Evolutionary conservation across 2,329 filamentous ascomycete genomes (phyloP), one percentile per base, ranked within the genome.

Genomic region (Exserohilum turcica): DNA sequence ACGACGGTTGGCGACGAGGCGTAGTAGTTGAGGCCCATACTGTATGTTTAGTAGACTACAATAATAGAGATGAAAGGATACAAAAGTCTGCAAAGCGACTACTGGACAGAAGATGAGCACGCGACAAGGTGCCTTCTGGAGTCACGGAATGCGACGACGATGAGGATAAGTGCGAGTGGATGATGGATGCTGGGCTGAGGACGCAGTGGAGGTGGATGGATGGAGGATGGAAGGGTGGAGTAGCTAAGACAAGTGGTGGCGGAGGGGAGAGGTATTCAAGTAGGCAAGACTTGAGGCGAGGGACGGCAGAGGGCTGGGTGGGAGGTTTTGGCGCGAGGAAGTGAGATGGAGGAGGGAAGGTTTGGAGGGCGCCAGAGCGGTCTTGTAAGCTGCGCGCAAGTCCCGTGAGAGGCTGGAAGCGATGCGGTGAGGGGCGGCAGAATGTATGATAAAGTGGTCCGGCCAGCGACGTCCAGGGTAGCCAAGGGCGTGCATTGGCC

Each of bases 1-100:
- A 79, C 75, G 52, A 80, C 74, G 32, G 77, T 78, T 37, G 78
- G 77, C 48, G 78, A 77, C 33, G 77, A 78, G 56, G 75, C 72
- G 66, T 75, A 78, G 68, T 79, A 79, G 69, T 77, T 76, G 57
- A 76, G 71, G 64, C 69, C 74, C 74, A 76, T 77, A 70, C 72
- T 75, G 73, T 67, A 54, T 70, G 70, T 73, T 75, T 73, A 74
- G 73, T 75, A 73, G 58, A 57, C 68, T 55, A 71, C 56, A 65
- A 61, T 57, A 58, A 48, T 60, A 61, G 56, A 56, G 57, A 52
- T 59, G 58, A 43, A 66, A 60, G 60, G 69, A 74, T 74, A 74
- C 71, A 67, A 65, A 51, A 52, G 61, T 60, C 64, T 67, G 67
- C 60, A 56, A 59, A 52, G 52, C 38, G 6, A 52, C 52, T 63